Base-by-base conservation (phyloP, 805 yeast species). In the Cyberlindnera meyerae region DNA sequence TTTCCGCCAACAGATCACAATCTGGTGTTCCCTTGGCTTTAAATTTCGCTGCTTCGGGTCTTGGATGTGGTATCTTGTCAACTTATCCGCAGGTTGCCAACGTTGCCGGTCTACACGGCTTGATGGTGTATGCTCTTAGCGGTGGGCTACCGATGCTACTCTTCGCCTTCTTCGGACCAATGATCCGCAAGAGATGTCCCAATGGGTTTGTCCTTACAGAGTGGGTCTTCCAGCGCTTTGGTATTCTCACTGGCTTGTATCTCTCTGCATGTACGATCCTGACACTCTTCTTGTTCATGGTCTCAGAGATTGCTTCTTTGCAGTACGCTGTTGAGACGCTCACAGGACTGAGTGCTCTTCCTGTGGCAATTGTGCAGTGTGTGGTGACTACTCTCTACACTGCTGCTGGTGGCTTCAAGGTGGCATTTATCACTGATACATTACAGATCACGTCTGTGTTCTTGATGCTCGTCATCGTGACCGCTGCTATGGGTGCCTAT, bases 181-280 rank as follows among this genome's bases (percentile, higher is more conserved):
- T 77, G 8, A 79, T 89, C 41, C 69, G 96, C 46, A 72, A 66
- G 41, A 72, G 73, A 48, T 84, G 95, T 49, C 97, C 97, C 0
- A 76, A 84, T 8, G 97, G 96, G 3, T 89, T 89, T 57, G 88
- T 89, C 18, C 64, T 89, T 48, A 87, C 96, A 5, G 96, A 89
- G 57, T 89, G 97, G 97, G 90, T 86, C n/a, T 74, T 85, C 54
- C 75, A 75, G 31, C 67, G 96, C 48, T 89, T 71, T 56, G 97
- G 96, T 2, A 55, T 68, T 5, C 61, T 80, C 12, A 70, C 95
- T 4, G 82, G 86, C 1, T 63, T 86, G 47, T 84, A 86, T 49
- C 61, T 89, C 31, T 80, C 94, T 11, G 77, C 77, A 31, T 85
- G 88, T 59, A 86, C 96, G 1, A 73, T 89, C 36, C 68, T 89